phyloP scores from a whole-genome alignment of 208 protist genomes.

The Phytomonas francai region DNA sequence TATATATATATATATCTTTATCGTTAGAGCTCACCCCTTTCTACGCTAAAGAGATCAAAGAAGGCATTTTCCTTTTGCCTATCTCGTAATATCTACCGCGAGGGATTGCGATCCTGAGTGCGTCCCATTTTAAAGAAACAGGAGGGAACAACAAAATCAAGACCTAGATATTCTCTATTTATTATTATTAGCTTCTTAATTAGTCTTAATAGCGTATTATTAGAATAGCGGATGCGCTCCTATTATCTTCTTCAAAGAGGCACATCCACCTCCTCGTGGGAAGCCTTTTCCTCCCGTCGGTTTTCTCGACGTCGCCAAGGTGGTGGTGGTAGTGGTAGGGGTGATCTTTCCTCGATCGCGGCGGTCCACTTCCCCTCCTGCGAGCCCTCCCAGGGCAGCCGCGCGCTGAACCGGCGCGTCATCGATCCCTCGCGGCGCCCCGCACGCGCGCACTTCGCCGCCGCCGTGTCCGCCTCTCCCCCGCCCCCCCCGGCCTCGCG shows the following conservation, averaged over 20 bases:
- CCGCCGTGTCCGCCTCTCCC: too few species aligned
- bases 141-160: neutral
- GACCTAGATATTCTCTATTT: neutral
- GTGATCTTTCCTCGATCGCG: too few species aligned
- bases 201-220: neutral
- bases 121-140: neutral
- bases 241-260: neutral
- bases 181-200: neutral
- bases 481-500: too few species aligned
- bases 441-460: too few species aligned
- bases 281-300: neutral
- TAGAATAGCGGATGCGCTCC: neutral
- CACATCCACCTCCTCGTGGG: neutral
- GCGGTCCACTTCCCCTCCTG: too few species aligned
- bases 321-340: neutral
- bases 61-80: neutral
- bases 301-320: neutral
- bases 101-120: neutral
- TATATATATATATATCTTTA: neutral
- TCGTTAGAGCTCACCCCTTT: neutral
- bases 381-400: too few species aligned
- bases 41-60: neutral
- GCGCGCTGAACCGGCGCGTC: too few species aligned
- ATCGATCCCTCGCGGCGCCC: too few species aligned
- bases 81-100: neutral